Evolutionary conservation across 176 grass and related monocot genomes (phyloP), one percentile per base, ranked within the genome.

Genomic region (Oryza glaberrima): DNA sequence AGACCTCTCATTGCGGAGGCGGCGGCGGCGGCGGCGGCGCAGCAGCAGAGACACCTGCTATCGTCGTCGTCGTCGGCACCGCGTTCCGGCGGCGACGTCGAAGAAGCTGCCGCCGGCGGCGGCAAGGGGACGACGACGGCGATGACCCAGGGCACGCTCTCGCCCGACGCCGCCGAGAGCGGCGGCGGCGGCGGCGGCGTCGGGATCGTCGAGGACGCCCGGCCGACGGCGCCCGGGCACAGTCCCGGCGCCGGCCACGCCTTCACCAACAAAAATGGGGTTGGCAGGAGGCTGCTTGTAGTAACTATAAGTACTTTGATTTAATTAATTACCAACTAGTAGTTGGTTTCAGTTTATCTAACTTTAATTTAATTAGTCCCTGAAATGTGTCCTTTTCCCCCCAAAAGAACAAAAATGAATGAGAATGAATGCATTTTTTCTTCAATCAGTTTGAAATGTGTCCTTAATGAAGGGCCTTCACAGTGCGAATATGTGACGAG

Each of bases 211-310:
- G 32, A 84, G 60, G 87, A 84, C 13, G 7, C 81, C 14, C 76
- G 87, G 6, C 76, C 81, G 11, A 88, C 87, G 13, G 25, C 28
- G 12, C 81, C 76, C 1, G 69, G 76, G 7, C 76, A 88, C 47
- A 84, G 87, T 69, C 76, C 87, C 6, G 81, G 81, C 48, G 81
- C 81, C 4, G 86, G 81, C 12, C 86, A 88, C 20, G 81, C 60
- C 45, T 58, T 77, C 75, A 68, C 58, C 35, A 78, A 79, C 35
- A 78, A 73, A 19, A 88, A 60, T 47, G 75, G 67, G 11, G 58
- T 78, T 67, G 86, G 81, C 75, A 83, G 81, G 75, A 88, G 54
- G 81, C 41, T 83, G 75, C 75, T 83, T 78, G 80, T 17, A 79
- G 66, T 88, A 60, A 63, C 16, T 54, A 54, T 5, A 4, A 47